phyloP scores from a whole-genome alignment of 2,329 filamentous ascomycete genomes.

The Cordyceps fumosorosea region DNA sequence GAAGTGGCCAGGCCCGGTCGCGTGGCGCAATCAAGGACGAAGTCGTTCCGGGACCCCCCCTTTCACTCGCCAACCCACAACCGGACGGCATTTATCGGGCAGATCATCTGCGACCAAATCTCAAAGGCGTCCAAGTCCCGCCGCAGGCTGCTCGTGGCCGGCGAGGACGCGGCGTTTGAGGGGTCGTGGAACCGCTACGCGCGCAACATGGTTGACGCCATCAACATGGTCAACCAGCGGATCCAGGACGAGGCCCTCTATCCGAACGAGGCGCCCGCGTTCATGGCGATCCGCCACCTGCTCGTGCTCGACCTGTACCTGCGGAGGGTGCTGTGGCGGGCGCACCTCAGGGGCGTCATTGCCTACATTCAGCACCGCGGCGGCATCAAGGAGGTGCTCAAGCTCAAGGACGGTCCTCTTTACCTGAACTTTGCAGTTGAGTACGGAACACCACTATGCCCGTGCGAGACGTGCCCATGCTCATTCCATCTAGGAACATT shows the following conservation, averaged over 20 bases:
- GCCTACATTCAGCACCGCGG: conserved; percentile 1
- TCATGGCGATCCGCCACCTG: neutral
- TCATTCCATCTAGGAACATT: neutral
- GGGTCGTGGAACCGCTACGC: neutral
- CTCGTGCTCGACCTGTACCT: neutral
- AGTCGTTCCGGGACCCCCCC: neutral
- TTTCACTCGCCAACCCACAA: neutral
- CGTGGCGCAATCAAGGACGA: neutral
- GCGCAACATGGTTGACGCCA: neutral
- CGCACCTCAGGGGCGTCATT: neutral
- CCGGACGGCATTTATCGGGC: neutral
- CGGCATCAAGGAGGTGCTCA: neutral
- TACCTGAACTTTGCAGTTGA: neutral
- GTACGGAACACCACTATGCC: neutral
- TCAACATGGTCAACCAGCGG: neutral
- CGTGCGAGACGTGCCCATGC: neutral
- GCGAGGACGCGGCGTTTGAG: neutral
- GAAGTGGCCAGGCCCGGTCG: neutral
- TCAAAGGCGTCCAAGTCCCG: conserved; percentile 1
- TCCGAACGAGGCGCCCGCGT: neutral
- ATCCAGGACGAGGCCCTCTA: neutral
- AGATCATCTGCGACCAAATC: conserved; percentile 2
- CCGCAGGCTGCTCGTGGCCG: neutral
- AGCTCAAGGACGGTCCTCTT: neutral
- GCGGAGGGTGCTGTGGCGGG: neutral